Evolutionary conservation across 108 stramenopile species (phyloP).

Genomic region (Cyclotella atomus): DNA sequence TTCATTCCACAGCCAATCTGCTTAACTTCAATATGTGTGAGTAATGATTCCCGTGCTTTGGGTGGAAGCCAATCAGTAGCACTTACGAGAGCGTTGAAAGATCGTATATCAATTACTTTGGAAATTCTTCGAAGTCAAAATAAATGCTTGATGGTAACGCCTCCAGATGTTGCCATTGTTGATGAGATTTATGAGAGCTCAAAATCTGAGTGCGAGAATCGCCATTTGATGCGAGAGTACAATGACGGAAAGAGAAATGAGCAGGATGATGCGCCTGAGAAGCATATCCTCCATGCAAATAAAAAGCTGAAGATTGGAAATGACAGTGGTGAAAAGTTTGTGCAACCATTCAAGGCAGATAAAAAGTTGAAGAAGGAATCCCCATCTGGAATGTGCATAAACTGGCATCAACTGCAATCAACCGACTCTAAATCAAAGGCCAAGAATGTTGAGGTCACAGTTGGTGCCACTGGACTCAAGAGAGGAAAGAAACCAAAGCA

Average conservation of each 20-base stretch:
- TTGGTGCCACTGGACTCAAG: conserved; percentile 79
- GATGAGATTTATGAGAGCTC: conserved; percentile 32
- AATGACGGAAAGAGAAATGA: conserved; percentile 9
- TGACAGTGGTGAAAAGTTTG: background rate
- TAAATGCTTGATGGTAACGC: conserved; percentile 4
- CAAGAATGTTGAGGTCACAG: conserved; percentile 58
- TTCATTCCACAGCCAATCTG: conserved; percentile 60
- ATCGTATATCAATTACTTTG: conserved; percentile 45
- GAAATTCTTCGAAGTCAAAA: background rate
- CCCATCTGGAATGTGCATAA: conserved; percentile 61
- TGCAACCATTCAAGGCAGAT: too few relatives aligned
- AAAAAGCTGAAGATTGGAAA: conserved; percentile 2
- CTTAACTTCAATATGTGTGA: conserved; percentile 67
- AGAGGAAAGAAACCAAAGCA: conserved; percentile 83
- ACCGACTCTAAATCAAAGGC: too few relatives aligned
- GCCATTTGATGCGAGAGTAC: conserved; percentile 4
- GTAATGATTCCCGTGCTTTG: conserved; percentile 59
- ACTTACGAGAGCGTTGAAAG: conserved; percentile 62
- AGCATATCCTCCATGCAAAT: background rate
- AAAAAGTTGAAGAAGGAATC: conserved; percentile 34
- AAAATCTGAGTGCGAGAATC: conserved; percentile 38
- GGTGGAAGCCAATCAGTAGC: conserved; percentile 57
- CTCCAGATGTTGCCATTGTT: conserved; percentile 57
- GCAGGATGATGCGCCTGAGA: background rate
- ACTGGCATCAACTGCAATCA: conserved; percentile 58